Percentiles rank a stretch among this genome's conserved stretches.
Conservation (phyloP, 176 grass and related monocot species). For the Saccharum spontaneum region DNA sequence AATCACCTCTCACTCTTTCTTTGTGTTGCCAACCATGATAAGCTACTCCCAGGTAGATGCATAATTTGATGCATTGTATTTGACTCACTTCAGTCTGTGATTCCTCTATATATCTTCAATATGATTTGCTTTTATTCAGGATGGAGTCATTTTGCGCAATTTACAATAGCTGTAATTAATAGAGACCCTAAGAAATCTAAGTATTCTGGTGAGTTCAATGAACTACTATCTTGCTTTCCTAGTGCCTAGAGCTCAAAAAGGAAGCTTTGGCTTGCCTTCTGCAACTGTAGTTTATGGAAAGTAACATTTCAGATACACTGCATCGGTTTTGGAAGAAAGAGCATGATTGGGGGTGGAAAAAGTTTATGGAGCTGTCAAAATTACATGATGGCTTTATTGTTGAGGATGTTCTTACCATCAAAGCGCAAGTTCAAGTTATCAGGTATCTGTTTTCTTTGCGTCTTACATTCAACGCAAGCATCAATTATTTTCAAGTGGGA, state of each 20-base stretch:
- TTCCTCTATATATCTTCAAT: slow-evolving; percentile 14
- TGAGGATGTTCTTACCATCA: slow-evolving; percentile 89
- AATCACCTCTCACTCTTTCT: slow-evolving; percentile 99
- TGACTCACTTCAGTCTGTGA: slow-evolving; percentile 6
- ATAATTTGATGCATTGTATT: slow-evolving; percentile 25
- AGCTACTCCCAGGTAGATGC: slow-evolving; percentile 84
- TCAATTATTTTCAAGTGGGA: slow-evolving; percentile 30
- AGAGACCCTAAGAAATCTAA: slow-evolving; percentile 99
- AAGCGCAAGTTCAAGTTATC: slow-evolving; percentile 99
- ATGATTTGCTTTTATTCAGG: slow-evolving; percentile 60
- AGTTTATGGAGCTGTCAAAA: slow-evolving; percentile 99
- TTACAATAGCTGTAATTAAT: slow-evolving; percentile 99
- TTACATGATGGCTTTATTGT: slow-evolving; percentile 88
- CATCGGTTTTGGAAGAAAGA: slow-evolving; percentile 99
- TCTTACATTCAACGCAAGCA: slow-evolving; percentile 1
- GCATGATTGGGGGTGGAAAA: slow-evolving; percentile 99
- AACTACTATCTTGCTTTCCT: slow-evolving; percentile 22
- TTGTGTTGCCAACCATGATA: slow-evolving; percentile 98
- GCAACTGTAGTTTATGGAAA: slow-evolving; percentile 37
- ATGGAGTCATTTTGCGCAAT: slow-evolving; percentile 97
- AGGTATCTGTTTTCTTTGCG: slow-evolving; percentile 58
- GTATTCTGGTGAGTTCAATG: slow-evolving; percentile 82
- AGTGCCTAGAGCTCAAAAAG: background rate
- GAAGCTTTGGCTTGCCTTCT: slow-evolving; percentile 32
- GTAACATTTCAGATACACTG: slow-evolving; percentile 86